A percentile compares a stretch with the other conserved stretches of the same genome.
These are phyloP conservation scores for Anethum foeniculum DNA, from an alignment of 140 eudicot genomes.

Conservation along the genomic window DNA sequence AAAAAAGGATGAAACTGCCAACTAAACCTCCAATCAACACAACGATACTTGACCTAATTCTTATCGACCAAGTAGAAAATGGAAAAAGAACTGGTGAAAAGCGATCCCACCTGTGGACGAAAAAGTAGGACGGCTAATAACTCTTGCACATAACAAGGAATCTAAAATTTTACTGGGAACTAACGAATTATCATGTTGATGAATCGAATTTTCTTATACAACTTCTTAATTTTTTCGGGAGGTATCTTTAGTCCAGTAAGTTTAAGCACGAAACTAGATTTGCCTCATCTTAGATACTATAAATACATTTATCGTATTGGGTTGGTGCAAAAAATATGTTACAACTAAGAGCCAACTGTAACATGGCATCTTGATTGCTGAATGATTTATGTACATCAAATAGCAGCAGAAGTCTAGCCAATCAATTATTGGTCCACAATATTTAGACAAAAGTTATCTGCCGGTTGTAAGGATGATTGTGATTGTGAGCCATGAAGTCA, in stretches of 20 bases:
- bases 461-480: background rate
- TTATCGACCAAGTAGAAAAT: background rate
- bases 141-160: background rate
- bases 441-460: background rate
- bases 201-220: background rate
- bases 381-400: background rate
- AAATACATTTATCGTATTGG: background rate
- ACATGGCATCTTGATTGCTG: background rate
- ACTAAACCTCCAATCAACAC: background rate
- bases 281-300: background rate
- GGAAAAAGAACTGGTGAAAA: background rate
- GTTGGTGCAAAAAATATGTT: background rate
- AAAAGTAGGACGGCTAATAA: background rate
- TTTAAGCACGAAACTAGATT: background rate
- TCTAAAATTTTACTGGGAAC: background rate
- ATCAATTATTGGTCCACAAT: background rate
- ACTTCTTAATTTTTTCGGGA: background rate
- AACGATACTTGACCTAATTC: background rate
- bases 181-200: background rate
- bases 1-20: background rate
- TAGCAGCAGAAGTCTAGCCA: background rate
- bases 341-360: background rate
- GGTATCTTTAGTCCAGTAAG: background rate
- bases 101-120: background rate
- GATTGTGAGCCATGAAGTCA: background rate